Conservation (phyloP, 208 protist genomes). For the Trypanosoma brucei region DNA sequence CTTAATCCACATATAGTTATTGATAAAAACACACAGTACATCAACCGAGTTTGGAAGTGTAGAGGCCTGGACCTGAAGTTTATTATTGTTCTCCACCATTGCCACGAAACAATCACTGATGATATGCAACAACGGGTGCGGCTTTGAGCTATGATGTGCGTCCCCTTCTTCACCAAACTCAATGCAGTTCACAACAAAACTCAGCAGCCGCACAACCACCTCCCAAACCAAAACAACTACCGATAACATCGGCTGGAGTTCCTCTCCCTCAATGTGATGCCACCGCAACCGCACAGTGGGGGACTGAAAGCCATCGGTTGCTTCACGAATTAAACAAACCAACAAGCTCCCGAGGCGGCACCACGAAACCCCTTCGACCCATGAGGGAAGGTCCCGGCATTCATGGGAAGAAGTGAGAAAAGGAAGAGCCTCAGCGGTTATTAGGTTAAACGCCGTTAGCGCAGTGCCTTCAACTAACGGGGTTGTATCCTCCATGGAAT, state of each 20-base stretch:
- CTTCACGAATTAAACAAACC: slow-evolving; percentile 6
- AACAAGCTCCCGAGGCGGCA: slow-evolving; percentile 10
- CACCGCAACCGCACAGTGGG: not conserved
- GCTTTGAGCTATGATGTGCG: not conserved
- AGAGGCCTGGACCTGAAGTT: slow-evolving; percentile 8
- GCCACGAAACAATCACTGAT: slow-evolving; percentile 8
- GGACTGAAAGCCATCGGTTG: not conserved
- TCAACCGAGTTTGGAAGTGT: slow-evolving; percentile 2
- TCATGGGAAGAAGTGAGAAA: not conserved
- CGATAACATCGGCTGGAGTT: not conserved
- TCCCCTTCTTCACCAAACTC: not conserved
- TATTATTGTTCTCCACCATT: slow-evolving; percentile 18
- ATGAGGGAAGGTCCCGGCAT: not conserved
- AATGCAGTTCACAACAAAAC: not conserved
- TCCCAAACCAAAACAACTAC: not conserved
- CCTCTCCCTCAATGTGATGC: not conserved
- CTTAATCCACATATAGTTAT: slow-evolving; percentile 24
- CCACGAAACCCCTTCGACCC: slow-evolving; percentile 6
- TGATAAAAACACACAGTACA: slow-evolving; percentile 9
- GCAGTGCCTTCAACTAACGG: not conserved
- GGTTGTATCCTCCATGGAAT: not conserved
- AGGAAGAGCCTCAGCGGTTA: not conserved
- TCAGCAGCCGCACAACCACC: not conserved
- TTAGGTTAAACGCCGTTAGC: not conserved
- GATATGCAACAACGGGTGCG: slow-evolving; percentile 5